Evolutionary conservation across 176 grass and related monocot genomes (phyloP).

Genomic region (Rhipidocladum racemiflorum): DNA sequence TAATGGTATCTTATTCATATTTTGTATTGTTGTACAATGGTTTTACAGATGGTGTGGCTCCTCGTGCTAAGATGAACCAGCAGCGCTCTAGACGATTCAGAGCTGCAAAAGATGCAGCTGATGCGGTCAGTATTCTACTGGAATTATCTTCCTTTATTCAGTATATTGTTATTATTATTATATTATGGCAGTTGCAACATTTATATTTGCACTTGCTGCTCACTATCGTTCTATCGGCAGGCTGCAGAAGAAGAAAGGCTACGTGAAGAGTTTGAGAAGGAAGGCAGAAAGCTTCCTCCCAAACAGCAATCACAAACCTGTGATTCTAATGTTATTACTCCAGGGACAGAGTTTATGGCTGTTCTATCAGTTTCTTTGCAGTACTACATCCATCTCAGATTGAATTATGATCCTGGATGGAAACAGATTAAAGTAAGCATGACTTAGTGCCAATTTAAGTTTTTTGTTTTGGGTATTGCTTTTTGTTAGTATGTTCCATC

Average conservation of each 20-base stretch:
- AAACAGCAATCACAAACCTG: conserved; percentile 82
- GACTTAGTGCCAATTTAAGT: not conserved
- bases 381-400: conserved; percentile 91
- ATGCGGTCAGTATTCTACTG: conserved; percentile 71
- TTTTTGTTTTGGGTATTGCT: not conserved
- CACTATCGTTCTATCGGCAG: conserved; percentile 34
- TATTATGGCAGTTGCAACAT: conserved; percentile 3
- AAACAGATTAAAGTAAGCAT: conserved; percentile 92
- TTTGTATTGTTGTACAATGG: conserved; percentile 16
- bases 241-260: conserved; percentile 87
- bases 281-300: conserved; percentile 95
- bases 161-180: conserved; percentile 6
- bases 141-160: conserved; percentile 16
- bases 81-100: conserved; percentile 95
- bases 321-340: conserved; percentile 99
- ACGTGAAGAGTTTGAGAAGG: conserved; percentile 90
- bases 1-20: not conserved
- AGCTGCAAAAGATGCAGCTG: conserved; percentile 97
- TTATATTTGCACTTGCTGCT: conserved; percentile 6
- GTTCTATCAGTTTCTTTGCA: conserved; percentile 91
- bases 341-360: conserved; percentile 96
- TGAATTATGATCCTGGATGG: conserved; percentile 99
- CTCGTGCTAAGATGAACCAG: conserved; percentile 99
- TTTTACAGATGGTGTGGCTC: conserved; percentile 87
- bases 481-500: conserved; percentile 9